Base-by-base conservation (phyloP, 1,139 yeast species). In the Magnusiomyces fungicola region DNA sequence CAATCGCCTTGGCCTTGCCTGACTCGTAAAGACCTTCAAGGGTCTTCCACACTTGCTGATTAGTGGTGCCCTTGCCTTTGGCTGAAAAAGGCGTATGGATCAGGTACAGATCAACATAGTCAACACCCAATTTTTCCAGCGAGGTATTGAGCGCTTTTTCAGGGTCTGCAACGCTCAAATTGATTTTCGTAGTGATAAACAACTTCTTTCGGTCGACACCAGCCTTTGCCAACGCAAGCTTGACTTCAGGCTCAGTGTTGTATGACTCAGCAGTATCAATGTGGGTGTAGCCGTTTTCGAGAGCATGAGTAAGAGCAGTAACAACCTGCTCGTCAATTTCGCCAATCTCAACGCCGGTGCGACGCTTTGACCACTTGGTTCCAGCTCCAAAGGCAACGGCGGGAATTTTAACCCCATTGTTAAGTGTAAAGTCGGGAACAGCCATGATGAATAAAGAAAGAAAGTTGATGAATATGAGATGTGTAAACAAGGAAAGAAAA, bases 41-140 rank as follows among this genome's bases (percentile, higher is more conserved):
- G 33, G 65, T 64, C 25, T 68, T 65, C 87, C 87, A 81, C 3
- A 83, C 81, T 50, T 74, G 74, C 47, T 70, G 72, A 19, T 80
- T 60, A 40, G 72, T 68, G 53, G 74, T 71, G 0, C 79, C 81
- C n/a, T 60, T 60, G 43, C 61, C 69, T 27, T 63, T 64, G 43
- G 62, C 63, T 50, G 73, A 62, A 55, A 75, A 75, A 1, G 95
- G 92, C 19, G 78, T 68, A 62, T 87, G 95, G 50, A 87, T 66
- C 59, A 86, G 69, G 58, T 78, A 83, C 56, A 85, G 69, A 61
- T 87, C 95, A 38, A 85, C 75, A 61, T 85, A 85, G 25, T 79
- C 81, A 22, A 78, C 63, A 14, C 73, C 74, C 58, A 83, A 64
- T 27, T 73, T 74, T 53, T 69, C 62, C 59, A 83, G 67, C 2